Conservation (phyloP, 2,329 filamentous ascomycete genomes). For the Fusarium dlaminii region DNA sequence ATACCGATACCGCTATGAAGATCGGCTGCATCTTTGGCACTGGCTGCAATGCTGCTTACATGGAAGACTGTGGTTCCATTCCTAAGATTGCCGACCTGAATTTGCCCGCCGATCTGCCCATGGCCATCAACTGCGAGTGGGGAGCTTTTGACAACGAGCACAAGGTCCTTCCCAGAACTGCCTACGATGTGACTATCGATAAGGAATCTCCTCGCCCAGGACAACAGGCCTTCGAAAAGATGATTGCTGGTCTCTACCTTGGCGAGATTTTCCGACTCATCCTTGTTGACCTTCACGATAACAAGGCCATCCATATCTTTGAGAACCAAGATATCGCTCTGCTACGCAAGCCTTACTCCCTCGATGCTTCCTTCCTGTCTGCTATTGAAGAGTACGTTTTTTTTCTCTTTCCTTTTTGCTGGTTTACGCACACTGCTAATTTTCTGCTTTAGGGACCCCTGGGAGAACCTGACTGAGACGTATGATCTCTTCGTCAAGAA, state of each 20-base stretch:
- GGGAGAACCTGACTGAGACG: constrained; percentile 93
- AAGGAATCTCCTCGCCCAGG: constrained; percentile 90
- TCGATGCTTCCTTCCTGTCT: constrained; percentile 94
- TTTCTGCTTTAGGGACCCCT: constrained; percentile 74
- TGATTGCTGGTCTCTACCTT: constrained; percentile 94
- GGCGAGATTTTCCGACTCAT: constrained; percentile 94
- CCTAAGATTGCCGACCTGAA: constrained; percentile 95
- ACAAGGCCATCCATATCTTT: constrained; percentile 79
- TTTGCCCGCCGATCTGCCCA: constrained; percentile 81
- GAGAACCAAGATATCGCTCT: constrained; percentile 81
- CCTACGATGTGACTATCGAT: constrained; percentile 89
- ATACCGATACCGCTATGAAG: constrained; percentile 92
- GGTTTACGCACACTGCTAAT: constrained; percentile 5
- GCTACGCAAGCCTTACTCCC: constrained; percentile 85
- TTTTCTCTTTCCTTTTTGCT: background rate
- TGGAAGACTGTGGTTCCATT: constrained; percentile 90
- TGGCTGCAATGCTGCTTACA: constrained; percentile 97
- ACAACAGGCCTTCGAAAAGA: constrained; percentile 97
- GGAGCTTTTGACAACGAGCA: constrained; percentile 97
- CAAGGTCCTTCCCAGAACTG: constrained; percentile 83
- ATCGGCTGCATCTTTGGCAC: constrained; percentile 99
- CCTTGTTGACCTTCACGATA: constrained; percentile 85
- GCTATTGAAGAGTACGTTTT: constrained; percentile 83
- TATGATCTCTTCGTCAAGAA: constrained; percentile 81
- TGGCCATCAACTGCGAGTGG: constrained; percentile 98